A percentile compares a stretch with the other conserved stretches of the same genome.
phyloP scores from a whole-genome alignment of 805 yeast genomes.

The Yamadazyma insecticola region DNA sequence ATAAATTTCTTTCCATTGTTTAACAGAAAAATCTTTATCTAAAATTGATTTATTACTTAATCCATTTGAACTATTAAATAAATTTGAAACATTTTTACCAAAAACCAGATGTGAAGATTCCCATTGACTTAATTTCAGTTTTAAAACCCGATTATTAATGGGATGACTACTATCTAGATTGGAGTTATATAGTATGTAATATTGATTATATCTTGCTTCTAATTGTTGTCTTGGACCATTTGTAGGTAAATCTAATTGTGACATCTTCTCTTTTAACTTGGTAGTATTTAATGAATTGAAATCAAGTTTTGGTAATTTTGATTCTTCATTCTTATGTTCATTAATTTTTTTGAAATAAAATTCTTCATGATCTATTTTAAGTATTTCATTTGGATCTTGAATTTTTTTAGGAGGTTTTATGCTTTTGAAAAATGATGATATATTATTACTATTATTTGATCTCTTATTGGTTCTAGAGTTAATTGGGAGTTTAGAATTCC shows the following conservation, averaged over 20 bases:
- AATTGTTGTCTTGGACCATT: conserved; percentile 60
- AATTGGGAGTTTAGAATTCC: conserved; percentile 9
- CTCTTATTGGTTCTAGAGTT: conserved; percentile 2
- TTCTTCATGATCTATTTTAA: too few relatives aligned
- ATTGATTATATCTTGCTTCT: conserved; percentile 72
- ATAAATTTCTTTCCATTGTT: conserved; percentile 39
- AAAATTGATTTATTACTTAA: conserved; percentile 29
- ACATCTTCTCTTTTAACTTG: conserved; percentile 57
- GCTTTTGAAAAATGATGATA: conserved; percentile 31
- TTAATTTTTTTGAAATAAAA: conserved; percentile 28
- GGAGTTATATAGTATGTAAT: conserved; percentile 73
- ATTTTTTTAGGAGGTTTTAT: conserved; percentile 1
- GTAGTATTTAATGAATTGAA: conserved; percentile 54
- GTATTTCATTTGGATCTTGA: neutral
- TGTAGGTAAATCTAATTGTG: conserved; percentile 50
- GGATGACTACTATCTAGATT: conserved; percentile 73
- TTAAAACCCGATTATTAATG: conserved; percentile 48
- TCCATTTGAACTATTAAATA: conserved; percentile 16
- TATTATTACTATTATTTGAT: conserved; percentile 8
- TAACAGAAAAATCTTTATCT: conserved; percentile 44
- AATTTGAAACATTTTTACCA: conserved; percentile 15
- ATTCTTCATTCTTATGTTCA: conserved; percentile 24
- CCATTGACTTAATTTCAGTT: conserved; percentile 61
- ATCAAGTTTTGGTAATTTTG: conserved; percentile 59
- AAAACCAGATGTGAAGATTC: conserved; percentile 46